Evolutionary conservation across 2,329 filamentous ascomycete genomes (phyloP).

Genomic region (Claviceps monticola): DNA sequence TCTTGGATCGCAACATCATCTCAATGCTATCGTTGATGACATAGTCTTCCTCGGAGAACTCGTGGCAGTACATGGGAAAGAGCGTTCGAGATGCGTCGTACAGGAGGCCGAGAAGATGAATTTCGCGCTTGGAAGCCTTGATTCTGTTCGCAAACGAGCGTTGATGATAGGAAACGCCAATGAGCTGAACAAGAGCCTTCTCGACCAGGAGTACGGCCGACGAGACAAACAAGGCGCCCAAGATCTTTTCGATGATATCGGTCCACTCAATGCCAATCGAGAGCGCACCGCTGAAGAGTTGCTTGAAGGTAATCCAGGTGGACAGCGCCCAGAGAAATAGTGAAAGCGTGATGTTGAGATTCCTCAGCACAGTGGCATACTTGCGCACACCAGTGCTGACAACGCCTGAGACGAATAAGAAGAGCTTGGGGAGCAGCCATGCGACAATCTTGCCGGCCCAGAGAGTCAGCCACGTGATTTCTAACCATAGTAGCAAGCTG

Average conservation of each 20-base stretch:
- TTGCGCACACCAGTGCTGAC: conserved; percentile 57
- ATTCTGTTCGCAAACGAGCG: conserved; percentile 73
- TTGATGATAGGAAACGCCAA: conserved; percentile 75
- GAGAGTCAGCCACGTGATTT: conserved; percentile 52
- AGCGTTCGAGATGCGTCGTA: conserved; percentile 81
- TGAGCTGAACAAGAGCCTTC: conserved; percentile 66
- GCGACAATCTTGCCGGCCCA: conserved; percentile 55
- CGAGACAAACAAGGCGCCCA: conserved; percentile 54
- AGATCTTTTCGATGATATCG: conserved; percentile 45
- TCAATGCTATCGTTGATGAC: conserved; percentile 77
- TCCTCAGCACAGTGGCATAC: conserved; percentile 50
- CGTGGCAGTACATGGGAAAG: conserved; percentile 83
- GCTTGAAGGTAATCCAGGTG: conserved; percentile 47
- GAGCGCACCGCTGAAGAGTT: conserved; percentile 27
- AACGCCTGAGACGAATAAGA: conserved; percentile 57
- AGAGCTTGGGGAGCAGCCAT: conserved; percentile 43
- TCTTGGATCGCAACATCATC: conserved; percentile 46
- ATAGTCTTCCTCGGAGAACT: conserved; percentile 86
- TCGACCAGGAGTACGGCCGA: conserved; percentile 61
- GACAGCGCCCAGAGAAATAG: conserved; percentile 56
- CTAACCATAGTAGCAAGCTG: conserved; percentile 53
- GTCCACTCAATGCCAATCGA: conserved; percentile 35
- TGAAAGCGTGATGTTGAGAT: conserved; percentile 51
- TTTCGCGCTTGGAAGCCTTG: conserved; percentile 77
- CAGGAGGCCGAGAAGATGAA: conserved; percentile 67